These are phyloP conservation scores for Collariella sp. DNA, from an alignment of 495 filamentous ascomycete species.

Conservation along the genomic window DNA sequence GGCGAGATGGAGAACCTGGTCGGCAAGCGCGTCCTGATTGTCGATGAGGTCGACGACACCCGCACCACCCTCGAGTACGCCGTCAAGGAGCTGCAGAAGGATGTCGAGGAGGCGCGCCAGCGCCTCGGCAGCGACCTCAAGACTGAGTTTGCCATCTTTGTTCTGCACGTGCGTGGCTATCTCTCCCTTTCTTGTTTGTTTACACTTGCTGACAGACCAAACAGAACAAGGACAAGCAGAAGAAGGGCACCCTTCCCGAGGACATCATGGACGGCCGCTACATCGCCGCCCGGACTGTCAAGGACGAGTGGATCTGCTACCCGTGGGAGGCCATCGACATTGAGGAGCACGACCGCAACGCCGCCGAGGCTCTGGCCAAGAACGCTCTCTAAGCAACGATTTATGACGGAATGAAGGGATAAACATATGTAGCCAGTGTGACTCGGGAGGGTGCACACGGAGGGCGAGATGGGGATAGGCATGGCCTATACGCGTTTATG, in stretches of 20 bases:
- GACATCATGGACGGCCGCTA: slow-evolving; percentile 76
- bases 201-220: background rate
- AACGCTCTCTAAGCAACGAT: slow-evolving; percentile 2
- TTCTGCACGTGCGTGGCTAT: slow-evolving; percentile 71
- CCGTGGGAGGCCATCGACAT: slow-evolving; percentile 99
- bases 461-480: too few species aligned
- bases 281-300: slow-evolving; percentile 75
- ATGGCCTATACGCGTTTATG: background rate
- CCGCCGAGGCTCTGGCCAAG: slow-evolving; percentile 40
- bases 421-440: too few species aligned
- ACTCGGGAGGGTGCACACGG: too few species aligned
- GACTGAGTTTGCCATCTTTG: slow-evolving; percentile 88
- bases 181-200: background rate
- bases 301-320: slow-evolving; percentile 96
- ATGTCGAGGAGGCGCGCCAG: slow-evolving; percentile 73
- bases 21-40: slow-evolving; percentile 95
- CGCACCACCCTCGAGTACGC: slow-evolving; percentile 96
- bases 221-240: slow-evolving; percentile 91
- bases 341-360: slow-evolving; percentile 77
- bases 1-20: slow-evolving; percentile 84
- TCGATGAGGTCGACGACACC: slow-evolving; percentile 98
- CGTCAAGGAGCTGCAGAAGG: slow-evolving; percentile 90
- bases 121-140: slow-evolving; percentile 58
- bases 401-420: background rate
- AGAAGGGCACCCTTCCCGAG: slow-evolving; percentile 80